These are phyloP conservation scores for Maudiozyma bulderi DNA, from an alignment of 805 yeast genomes.

Conservation along the genomic window DNA sequence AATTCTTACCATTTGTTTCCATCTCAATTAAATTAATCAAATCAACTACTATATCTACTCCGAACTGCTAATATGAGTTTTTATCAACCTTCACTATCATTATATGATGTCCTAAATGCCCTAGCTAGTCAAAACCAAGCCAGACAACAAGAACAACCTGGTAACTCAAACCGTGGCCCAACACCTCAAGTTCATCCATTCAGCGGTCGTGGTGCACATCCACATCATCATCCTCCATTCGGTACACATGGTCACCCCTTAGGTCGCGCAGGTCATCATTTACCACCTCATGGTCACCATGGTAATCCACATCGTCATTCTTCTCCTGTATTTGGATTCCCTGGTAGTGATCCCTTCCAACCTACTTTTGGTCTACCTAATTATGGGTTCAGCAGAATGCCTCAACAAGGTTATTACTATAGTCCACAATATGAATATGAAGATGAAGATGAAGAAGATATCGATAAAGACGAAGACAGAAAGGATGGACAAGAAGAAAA, in stretches of 20 bases:
- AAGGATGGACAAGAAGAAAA: slow-evolving; percentile 6
- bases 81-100: slow-evolving; percentile 24
- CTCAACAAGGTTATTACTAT: slow-evolving; percentile 19
- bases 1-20: too few species aligned
- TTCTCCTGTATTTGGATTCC: not conserved
- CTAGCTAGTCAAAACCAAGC: slow-evolving; percentile 14
- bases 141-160: slow-evolving; percentile 3
- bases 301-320: not conserved
- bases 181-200: not conserved
- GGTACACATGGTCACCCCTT: not conserved
- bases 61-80: slow-evolving; percentile 17
- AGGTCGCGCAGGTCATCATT: not conserved
- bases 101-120: slow-evolving; percentile 24
- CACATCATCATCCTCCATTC: slow-evolving; percentile 1
- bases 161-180: not conserved
- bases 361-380: slow-evolving; percentile 1
- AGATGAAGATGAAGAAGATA: slow-evolving; percentile 23
- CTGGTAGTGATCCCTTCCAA: slow-evolving; percentile 1
- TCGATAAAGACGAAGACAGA: slow-evolving; percentile 10
- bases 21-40: too few species aligned
- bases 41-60: not conserved
- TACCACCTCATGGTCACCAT: slow-evolving; percentile 1
- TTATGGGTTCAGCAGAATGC: slow-evolving; percentile 4
- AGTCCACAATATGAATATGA: slow-evolving; percentile 23
- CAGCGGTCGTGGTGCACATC: slow-evolving; percentile 2